These are phyloP conservation scores for Aspergillus terreus DNA, from an alignment of 2,329 filamentous ascomycete genomes.

Conservation along the genomic window DNA sequence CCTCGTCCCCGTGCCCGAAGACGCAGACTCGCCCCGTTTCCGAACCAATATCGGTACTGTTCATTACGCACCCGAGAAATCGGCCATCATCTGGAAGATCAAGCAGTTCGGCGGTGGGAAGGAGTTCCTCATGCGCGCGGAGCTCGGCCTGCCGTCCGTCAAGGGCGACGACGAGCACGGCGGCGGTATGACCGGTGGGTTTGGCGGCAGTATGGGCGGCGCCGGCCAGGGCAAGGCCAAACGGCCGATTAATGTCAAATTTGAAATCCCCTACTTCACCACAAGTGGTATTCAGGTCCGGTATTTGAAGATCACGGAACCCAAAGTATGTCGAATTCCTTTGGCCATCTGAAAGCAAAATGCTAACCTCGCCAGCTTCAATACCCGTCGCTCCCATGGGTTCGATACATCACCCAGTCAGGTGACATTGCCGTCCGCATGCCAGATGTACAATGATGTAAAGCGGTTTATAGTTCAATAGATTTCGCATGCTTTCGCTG, in stretches of 20 bases:
- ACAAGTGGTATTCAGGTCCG: slow-evolving; percentile 97
- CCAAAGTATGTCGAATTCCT: slow-evolving; percentile 66
- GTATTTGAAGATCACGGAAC: slow-evolving; percentile 98
- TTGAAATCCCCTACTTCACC: slow-evolving; percentile 99
- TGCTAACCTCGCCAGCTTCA: slow-evolving; percentile 63
- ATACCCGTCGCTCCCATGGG: slow-evolving; percentile 97
- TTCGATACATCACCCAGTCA: slow-evolving; percentile 96
- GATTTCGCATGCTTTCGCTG: slow-evolving; percentile 1
- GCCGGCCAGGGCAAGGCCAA: slow-evolving; percentile 84
- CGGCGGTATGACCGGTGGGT: slow-evolving; percentile 95
- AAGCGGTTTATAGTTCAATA: slow-evolving; percentile 14
- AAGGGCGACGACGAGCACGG: slow-evolving; percentile 93
- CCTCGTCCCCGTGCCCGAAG: slow-evolving; percentile 92
- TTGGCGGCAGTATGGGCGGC: slow-evolving; percentile 94
- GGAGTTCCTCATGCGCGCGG: slow-evolving; percentile 97
- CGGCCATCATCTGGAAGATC: slow-evolving; percentile 99
- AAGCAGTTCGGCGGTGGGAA: slow-evolving; percentile 99
- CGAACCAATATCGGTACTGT: slow-evolving; percentile 95
- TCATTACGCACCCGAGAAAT: slow-evolving; percentile 96
- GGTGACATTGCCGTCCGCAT: slow-evolving; percentile 93
- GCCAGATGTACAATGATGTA: slow-evolving; percentile 74
- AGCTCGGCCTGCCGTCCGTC: slow-evolving; percentile 89
- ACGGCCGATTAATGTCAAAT: slow-evolving; percentile 96
- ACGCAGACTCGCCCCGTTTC: slow-evolving; percentile 93
- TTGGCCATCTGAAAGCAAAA: slow-evolving; percentile 1